These are phyloP conservation scores for Emericellopsis cladophorae DNA, from an alignment of 2,329 filamentous ascomycete genomes.

Conservation along the genomic window DNA sequence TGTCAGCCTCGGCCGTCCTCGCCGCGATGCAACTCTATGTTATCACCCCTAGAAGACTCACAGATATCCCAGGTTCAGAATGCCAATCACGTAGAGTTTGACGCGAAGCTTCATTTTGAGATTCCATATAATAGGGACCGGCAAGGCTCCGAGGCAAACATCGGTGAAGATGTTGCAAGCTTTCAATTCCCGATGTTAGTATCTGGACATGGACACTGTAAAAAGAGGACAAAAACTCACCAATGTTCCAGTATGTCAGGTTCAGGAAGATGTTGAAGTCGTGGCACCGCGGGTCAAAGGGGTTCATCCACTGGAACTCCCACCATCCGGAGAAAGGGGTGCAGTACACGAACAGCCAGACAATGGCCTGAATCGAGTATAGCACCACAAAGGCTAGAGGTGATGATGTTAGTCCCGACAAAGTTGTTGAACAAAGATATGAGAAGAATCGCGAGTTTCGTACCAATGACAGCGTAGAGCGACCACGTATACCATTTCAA, in stretches of 20 bases:
- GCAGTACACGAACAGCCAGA: constrained; percentile 2
- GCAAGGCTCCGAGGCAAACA: constrained; percentile 25
- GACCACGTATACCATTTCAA: too few species aligned
- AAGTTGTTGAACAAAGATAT: too few species aligned
- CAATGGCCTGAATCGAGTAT: not conserved
- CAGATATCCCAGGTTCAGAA: constrained; percentile 29
- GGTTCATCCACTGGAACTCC: not conserved
- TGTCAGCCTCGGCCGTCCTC: too few species aligned
- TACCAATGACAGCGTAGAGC: too few species aligned
- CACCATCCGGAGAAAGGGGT: constrained; percentile 1
- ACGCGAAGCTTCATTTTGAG: constrained; percentile 24
- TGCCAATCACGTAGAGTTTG: constrained; percentile 23
- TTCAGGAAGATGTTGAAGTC: too few species aligned
- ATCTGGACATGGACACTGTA: too few species aligned
- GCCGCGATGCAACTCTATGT: too few species aligned
- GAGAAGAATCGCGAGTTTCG: too few species aligned
- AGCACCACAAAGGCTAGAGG: not conserved
- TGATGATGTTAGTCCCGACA: too few species aligned
- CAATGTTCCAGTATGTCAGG: too few species aligned
- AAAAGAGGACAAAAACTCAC: too few species aligned
- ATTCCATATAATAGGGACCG: constrained; percentile 25
- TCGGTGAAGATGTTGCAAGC: constrained; percentile 29
- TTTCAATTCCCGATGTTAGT: not conserved
- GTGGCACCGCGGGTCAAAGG: too few species aligned
- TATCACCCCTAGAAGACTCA: constrained; percentile 6